Evolutionary conservation across 73 alveolate genomes (phyloP), one percentile per base, ranked within the genome.

Genomic region (Paramecium caudatum): DNA sequence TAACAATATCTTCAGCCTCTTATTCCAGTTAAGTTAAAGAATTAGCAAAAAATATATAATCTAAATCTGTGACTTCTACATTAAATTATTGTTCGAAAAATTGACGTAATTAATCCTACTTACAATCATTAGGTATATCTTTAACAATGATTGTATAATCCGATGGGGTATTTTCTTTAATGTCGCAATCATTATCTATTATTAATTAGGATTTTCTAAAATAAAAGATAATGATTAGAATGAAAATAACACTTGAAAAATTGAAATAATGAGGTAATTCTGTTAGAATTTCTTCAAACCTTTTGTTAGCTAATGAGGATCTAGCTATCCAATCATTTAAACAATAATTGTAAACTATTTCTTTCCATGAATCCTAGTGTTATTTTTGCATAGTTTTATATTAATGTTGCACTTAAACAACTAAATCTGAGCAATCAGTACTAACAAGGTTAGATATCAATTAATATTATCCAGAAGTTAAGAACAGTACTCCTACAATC

Each of bases 71-170:
- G 3, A 74, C 88, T 41, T 74, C 88, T 0, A 74, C 88, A 41
- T 74, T 21, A 37, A 37, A 74, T 10, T 74, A 3, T 1, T 19
- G 7, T 74, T 74, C 69, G 43, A 74, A 74, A 74, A 27, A 74
- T 15, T 74, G 69, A 41, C 17, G 36, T 41, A 74, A 16, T 74
- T 74, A 55, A 27, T 37, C 21, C 43, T 74, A 15, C 9, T 16
- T 74, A 45, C 55, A 74, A 0, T 45, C 88, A 8, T 17, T 61
- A 21, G 87, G 55, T 19, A 47, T 19, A 5, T 17, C 81, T 47
- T 41, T 69, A 33, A 91, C 91, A 81, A 92, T 46, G 5, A 91
- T 70, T 1, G 95, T 91, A 17, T 50, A 91, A 69, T 91, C 95
- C 15, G 92, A 90, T 21, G 95, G 95, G 10, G 94, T 90, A 34